Percentiles rank a stretch among this genome's conserved stretches.
These are phyloP conservation scores for Moringa oleifera DNA, from an alignment of 345 rosid species.

Conservation along the genomic window DNA sequence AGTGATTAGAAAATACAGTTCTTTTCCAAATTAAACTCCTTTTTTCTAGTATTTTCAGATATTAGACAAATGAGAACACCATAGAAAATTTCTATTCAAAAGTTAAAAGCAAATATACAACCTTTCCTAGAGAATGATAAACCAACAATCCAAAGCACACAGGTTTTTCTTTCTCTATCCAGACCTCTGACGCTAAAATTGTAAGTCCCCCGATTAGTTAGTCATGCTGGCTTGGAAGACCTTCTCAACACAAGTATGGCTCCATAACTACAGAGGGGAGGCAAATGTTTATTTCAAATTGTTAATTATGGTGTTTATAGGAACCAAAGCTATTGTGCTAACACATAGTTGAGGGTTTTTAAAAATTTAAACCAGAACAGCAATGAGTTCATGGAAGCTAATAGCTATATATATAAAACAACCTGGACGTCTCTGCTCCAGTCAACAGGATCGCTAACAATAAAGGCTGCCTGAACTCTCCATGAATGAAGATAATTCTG, in stretches of 20 bases:
- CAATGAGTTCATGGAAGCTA: neutral
- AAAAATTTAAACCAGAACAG: no score
- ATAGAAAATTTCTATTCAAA: no score
- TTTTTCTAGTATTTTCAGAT: neutral
- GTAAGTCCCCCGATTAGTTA: no score
- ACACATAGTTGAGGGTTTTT: no score
- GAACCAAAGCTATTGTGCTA: neutral
- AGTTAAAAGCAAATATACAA: no score
- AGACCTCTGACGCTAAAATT: neutral
- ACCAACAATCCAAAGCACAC: neutral
- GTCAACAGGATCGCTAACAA: conserved; percentile 86
- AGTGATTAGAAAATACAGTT: no score
- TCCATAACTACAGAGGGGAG: neutral
- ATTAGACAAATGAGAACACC: neutral
- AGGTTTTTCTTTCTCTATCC: neutral
- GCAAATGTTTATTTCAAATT: neutral
- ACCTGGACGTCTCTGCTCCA: conserved; percentile 98
- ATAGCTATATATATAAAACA: neutral
- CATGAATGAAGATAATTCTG: conserved; percentile 27
- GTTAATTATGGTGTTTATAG: neutral
- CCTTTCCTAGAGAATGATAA: neutral
- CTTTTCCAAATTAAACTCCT: neutral
- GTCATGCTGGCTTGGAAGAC: neutral
- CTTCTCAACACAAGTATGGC: neutral
- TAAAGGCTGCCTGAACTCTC: conserved; percentile 78